Evolutionary conservation across 1,284 basidiomycete genomes (phyloP).

Genomic region (Pascua sp.): DNA sequence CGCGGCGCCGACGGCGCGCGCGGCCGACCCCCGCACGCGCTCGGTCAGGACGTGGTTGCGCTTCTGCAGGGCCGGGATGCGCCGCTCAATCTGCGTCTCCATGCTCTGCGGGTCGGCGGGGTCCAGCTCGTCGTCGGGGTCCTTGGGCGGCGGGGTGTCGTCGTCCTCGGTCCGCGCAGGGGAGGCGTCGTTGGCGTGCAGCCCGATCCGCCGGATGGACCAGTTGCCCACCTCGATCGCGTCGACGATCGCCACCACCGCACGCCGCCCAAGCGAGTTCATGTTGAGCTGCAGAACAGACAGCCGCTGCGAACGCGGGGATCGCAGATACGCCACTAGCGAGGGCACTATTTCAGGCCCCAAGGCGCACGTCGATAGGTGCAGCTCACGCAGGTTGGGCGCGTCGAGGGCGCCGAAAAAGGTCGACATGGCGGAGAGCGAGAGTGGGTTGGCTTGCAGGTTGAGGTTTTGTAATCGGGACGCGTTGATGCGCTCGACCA

Average conservation of each 20-base stretch:
- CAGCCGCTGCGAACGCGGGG: conserved; percentile 26
- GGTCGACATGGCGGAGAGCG: conserved; percentile 12
- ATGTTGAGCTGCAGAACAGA: conserved; percentile 38
- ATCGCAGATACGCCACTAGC: conserved; percentile 25
- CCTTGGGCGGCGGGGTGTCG: conserved; percentile 1
- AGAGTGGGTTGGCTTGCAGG: conserved; percentile 35
- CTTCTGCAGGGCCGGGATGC: conserved; percentile 30
- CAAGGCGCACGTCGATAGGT: conserved; percentile 38
- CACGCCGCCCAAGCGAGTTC: conserved; percentile 31
- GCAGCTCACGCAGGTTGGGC: conserved; percentile 28
- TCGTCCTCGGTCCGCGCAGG: conserved; percentile 2
- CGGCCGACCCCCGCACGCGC: conserved; percentile 28
- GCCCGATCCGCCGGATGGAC: conserved; percentile 27
- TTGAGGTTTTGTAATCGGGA: conserved; percentile 29
- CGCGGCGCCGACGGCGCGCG: conserved; percentile 22
- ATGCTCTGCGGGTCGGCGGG: conserved; percentile 11
- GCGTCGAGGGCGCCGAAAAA: conserved; percentile 29
- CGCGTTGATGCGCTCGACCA: conserved; percentile 26
- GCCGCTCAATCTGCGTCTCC: conserved; percentile 23
- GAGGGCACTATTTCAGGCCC: conserved; percentile 7
- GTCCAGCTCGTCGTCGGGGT: conserved; percentile 7
- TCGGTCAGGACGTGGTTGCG: conserved; percentile 35
- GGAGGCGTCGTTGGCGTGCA: conserved; percentile 25
- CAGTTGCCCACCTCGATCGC: conserved; percentile 33
- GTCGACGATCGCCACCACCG: conserved; percentile 34